Conservation (phyloP, 1,284 basidiomycete species). For the Lentinula novae-zelandiae region DNA sequence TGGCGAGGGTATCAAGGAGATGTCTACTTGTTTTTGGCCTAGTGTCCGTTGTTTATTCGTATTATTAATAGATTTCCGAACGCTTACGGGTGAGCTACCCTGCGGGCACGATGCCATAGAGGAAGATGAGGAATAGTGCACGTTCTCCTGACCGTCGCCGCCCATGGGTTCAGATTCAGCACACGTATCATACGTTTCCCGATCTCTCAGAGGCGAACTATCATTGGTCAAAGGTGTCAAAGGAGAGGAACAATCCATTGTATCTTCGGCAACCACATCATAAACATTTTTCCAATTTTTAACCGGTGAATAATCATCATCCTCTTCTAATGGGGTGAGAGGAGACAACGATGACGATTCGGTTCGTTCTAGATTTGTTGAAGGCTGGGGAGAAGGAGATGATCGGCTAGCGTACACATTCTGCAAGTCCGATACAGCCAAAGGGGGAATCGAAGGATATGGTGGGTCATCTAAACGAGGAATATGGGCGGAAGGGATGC, state of each 20-base stretch:
- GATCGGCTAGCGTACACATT: too few relatives aligned
- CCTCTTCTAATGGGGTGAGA: neutral
- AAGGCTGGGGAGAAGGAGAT: neutral
- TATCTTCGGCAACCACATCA: neutral
- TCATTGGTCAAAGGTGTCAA: neutral
- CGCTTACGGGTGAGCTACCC: neutral
- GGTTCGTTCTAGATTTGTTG: neutral
- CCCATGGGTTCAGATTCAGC: too few relatives aligned
- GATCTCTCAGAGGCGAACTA: too few relatives aligned
- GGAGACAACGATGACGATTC: neutral
- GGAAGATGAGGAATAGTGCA: too few relatives aligned
- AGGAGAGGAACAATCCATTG: neutral
- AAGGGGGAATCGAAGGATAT: neutral
- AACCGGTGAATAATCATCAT: neutral
- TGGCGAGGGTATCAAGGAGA: neutral
- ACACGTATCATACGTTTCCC: too few relatives aligned
- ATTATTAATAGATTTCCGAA: neutral
- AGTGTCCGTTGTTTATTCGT: neutral
- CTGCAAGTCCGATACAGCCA: too few relatives aligned
- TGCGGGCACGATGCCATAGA: neutral
- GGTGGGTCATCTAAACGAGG: neutral
- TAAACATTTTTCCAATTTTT: neutral
- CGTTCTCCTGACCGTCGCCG: too few relatives aligned
- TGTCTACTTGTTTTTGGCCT: neutral
- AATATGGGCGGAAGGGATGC: neutral